Evolutionary conservation across 345 rosid species (phyloP), one percentile per base, ranked within the genome.

Genomic region (Eucalyptus polyanthemos): DNA sequence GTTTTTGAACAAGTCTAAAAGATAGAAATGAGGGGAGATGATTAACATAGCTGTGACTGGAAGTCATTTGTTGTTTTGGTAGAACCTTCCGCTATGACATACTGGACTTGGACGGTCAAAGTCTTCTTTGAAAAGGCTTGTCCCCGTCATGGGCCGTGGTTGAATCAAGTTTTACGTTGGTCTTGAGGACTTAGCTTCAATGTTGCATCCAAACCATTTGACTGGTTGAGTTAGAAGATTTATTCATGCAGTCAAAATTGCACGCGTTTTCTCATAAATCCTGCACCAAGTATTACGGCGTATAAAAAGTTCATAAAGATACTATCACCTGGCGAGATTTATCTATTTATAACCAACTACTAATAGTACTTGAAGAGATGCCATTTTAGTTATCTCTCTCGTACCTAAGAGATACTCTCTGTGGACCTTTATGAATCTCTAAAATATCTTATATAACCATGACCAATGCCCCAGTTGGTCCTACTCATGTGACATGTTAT

Each of bases 231-330:
- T n/a, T 14, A 65, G 76, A n/a, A 65, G 40, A n/a, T n/a, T 65
- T 65, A 65, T n/a, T 14, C 76, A n/a, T 2, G 11, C 11, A 65
- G 9, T 9, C 1, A 3, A 14, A n/a, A n/a, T 65, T n/a, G 5
- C 40, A 65, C 21, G 6, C 11, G 40, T 65, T 14, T 65, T n/a
- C 3, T n/a, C 37, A n/a, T 14, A 7, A 65, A 31, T 15, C 40
- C 0, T n/a, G 0, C 1, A n/a, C 69, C 69, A 6, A 29, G 16
- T 27, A 11, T 27, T 9, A 12, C 2, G 8, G n/a, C 31, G 2
- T 60, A 12, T 60, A 60, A 60, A 27, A 60, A 60, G 31, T 27
- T 60, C 7, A 11, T 11, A 27, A 27, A 27, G 31, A 60, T 60
- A 12, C 16, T 27, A 60, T 60, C 1, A 4, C 8, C 3, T 1